These are phyloP conservation scores for Cyclocybe cylindracea DNA, from an alignment of 768 basidiomycete genomes.

Conservation along the genomic window DNA sequence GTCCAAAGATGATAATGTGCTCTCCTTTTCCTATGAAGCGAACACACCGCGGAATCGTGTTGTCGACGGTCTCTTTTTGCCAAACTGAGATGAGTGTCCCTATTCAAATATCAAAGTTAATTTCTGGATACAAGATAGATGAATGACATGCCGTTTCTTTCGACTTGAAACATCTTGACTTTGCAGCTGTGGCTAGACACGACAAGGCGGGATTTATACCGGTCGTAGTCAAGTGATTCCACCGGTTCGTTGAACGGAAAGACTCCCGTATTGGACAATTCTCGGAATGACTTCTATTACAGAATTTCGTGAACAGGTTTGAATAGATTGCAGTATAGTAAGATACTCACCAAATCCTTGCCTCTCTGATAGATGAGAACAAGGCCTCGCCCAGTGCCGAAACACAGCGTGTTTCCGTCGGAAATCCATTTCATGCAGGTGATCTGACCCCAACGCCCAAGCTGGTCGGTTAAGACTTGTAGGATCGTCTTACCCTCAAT, in stretches of 20 bases:
- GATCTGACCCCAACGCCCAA: slow-evolving; percentile 11
- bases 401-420: background rate
- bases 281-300: background rate
- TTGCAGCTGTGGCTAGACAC: slow-evolving; percentile 5
- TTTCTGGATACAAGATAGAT: background rate
- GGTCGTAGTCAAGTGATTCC: slow-evolving; percentile 3
- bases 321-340: background rate
- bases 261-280: slow-evolving; percentile 1
- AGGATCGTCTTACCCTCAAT: background rate
- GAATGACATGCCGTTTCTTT: slow-evolving; percentile 4
- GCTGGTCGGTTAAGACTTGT: background rate
- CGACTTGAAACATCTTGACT: slow-evolving; percentile 1
- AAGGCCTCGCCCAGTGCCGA: slow-evolving; percentile 7
- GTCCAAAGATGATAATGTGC: slow-evolving; percentile 2
- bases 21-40: slow-evolving; percentile 6
- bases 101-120: background rate
- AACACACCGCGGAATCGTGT: slow-evolving; percentile 1
- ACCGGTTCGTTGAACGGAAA: slow-evolving; percentile 6
- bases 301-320: background rate
- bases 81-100: slow-evolving; percentile 1
- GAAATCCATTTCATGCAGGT: slow-evolving; percentile 4
- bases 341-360: background rate
- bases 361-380: slow-evolving; percentile 4
- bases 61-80: background rate
- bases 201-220: background rate